Conservation (phyloP, 805 yeast species). For the Yamadazyma sp. region DNA sequence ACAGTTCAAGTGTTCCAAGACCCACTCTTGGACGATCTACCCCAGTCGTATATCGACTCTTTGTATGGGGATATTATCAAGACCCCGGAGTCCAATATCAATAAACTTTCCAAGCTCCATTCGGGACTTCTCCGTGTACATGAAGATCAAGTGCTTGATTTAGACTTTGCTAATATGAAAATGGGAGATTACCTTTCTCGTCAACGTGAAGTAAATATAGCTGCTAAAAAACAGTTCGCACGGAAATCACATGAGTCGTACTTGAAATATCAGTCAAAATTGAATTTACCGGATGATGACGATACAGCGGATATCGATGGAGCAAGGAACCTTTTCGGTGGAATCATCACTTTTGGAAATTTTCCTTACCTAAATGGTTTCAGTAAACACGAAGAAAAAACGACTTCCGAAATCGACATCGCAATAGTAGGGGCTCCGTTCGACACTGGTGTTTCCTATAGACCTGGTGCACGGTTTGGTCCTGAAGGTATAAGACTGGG, state of each 20-base stretch:
- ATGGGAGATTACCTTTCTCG: slow-evolving; percentile 2
- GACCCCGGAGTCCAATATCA: slow-evolving; percentile 12
- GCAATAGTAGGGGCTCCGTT: slow-evolving; percentile 62
- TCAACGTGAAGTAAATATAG: neutral
- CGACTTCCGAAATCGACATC: slow-evolving; percentile 35
- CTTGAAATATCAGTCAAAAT: slow-evolving; percentile 17
- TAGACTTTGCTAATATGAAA: slow-evolving; percentile 2
- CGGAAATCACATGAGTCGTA: slow-evolving; percentile 15
- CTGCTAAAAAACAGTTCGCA: slow-evolving; percentile 6
- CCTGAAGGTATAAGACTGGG: slow-evolving; percentile 52
- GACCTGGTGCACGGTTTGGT: slow-evolving; percentile 62
- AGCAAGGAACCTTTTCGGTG: slow-evolving; percentile 40
- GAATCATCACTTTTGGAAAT: slow-evolving; percentile 56
- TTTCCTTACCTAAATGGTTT: slow-evolving; percentile 48
- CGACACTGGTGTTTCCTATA: slow-evolving; percentile 54
- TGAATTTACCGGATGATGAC: slow-evolving; percentile 34
- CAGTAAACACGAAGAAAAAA: slow-evolving; percentile 6
- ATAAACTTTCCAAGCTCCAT: slow-evolving; percentile 12
- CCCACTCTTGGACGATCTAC: neutral
- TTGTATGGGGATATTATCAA: slow-evolving; percentile 27
- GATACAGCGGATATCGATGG: slow-evolving; percentile 30
- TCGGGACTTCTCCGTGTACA: slow-evolving; percentile 5
- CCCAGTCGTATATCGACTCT: slow-evolving; percentile 21
- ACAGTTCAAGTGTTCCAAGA: slow-evolving; percentile 4
- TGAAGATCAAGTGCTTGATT: neutral